Conservation (phyloP, 495 filamentous ascomycete species). For the Trichoderma gamsii region DNA sequence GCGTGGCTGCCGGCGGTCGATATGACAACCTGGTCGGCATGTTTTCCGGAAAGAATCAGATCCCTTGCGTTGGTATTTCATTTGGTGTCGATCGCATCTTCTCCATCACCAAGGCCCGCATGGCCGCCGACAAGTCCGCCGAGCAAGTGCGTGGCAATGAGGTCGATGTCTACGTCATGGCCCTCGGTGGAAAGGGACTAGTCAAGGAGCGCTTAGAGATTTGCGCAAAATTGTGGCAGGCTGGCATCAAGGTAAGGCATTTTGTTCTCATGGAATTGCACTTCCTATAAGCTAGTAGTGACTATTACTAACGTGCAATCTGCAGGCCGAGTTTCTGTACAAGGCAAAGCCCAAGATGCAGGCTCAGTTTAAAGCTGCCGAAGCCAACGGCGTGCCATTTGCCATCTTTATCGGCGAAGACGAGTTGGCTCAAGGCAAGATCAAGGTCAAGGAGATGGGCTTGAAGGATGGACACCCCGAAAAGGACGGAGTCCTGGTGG, state of each 20-base stretch:
- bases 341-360: conserved; percentile 75
- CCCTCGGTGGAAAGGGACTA: conserved; percentile 78
- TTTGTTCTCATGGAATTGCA: background rate
- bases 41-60: conserved; percentile 74
- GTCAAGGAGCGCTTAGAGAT: conserved; percentile 75
- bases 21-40: conserved; percentile 93
- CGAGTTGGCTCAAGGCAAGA: conserved; percentile 65
- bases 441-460: conserved; percentile 81
- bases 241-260: conserved; percentile 60
- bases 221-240: conserved; percentile 65
- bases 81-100: conserved; percentile 96
- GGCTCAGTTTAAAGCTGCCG: conserved; percentile 75
- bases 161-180: conserved; percentile 87
- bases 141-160: conserved; percentile 55
- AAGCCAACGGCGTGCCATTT: conserved; percentile 63
- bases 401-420: conserved; percentile 76
- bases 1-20: conserved; percentile 71
- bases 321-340: conserved; percentile 65
- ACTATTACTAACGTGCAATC: conserved; percentile 16
- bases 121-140: conserved; percentile 50
- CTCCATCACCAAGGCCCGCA: conserved; percentile 75
- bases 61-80: conserved; percentile 90
- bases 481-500: conserved; percentile 75
- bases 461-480: conserved; percentile 72
- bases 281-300: conserved; percentile 7